phyloP scores from a whole-genome alignment of 768 basidiomycete species.

The Stropharia rugosoannulata region DNA sequence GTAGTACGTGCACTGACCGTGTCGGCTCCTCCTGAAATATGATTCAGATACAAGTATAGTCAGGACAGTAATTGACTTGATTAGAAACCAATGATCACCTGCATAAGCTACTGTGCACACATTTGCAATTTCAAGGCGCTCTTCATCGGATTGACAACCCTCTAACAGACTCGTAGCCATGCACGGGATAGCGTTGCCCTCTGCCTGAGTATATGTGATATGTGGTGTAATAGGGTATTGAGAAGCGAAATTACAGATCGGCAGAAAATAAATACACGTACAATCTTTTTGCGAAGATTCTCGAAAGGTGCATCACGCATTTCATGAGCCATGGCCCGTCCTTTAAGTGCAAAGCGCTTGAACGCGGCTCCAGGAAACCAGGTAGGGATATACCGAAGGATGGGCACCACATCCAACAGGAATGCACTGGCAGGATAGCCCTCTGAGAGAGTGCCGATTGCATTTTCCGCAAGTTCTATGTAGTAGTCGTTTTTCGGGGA shows the following conservation, averaged over 20 bases:
- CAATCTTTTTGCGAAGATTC: not conserved
- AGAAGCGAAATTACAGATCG: too few relatives aligned
- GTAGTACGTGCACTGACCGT: not conserved
- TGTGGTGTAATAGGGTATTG: too few relatives aligned
- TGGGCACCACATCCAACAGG: slow-evolving; percentile 3
- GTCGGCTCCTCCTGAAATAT: not conserved
- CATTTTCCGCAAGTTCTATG: slow-evolving; percentile 5
- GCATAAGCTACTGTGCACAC: not conserved
- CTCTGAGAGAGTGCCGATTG: not conserved
- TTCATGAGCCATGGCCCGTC: not conserved
- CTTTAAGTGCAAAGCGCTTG: slow-evolving; percentile 1
- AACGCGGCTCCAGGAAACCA: slow-evolving; percentile 10
- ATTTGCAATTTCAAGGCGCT: not conserved
- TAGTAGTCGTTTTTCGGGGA: slow-evolving; percentile 2
- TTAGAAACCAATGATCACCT: not conserved
- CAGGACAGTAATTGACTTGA: not conserved
- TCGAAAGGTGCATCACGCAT: slow-evolving; percentile 2
- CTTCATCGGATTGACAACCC: not conserved
- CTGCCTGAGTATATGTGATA: not conserved
- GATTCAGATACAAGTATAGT: not conserved
- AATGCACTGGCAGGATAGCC: not conserved
- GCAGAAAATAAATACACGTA: too few relatives aligned
- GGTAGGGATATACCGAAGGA: slow-evolving; percentile 3
- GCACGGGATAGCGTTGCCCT: not conserved
- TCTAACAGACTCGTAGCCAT: not conserved